Conservation (phyloP, 306 rosid species). For the Citrullus amarus region DNA sequence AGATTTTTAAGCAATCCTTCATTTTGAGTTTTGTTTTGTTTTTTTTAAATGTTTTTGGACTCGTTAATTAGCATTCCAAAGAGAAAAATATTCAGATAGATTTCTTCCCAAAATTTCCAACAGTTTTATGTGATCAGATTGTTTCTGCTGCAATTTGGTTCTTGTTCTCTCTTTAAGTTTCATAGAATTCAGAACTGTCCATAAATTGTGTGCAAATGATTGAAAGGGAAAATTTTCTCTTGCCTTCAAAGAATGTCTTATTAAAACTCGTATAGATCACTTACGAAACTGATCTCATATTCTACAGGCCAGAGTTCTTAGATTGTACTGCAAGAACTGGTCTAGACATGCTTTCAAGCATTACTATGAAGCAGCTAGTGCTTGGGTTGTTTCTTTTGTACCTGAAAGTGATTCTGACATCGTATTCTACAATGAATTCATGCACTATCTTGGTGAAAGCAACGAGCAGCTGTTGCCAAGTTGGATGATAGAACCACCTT, state of each 20-base stretch:
- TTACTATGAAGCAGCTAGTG: conserved; percentile 86
- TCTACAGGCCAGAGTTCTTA: conserved; percentile 78
- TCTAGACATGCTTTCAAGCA: conserved; percentile 94
- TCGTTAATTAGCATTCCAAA: neutral
- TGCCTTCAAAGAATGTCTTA: neutral
- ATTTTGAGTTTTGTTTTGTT: neutral
- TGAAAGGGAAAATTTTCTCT: neutral
- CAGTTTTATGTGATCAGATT: neutral
- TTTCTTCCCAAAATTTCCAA: neutral
- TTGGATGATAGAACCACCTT: conserved; percentile 80
- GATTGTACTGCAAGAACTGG: conserved; percentile 98
- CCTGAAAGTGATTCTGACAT: conserved; percentile 89
- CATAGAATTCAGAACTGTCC: neutral
- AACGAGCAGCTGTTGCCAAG: conserved; percentile 88
- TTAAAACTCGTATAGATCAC: neutral
- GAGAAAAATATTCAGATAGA: neutral
- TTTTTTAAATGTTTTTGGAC: neutral
- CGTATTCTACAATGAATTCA: conserved; percentile 75
- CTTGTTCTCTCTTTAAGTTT: neutral
- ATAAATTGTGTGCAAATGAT: neutral
- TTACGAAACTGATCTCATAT: neutral
- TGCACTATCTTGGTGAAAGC: conserved; percentile 90
- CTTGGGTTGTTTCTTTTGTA: conserved; percentile 95
- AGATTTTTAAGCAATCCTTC: neutral
- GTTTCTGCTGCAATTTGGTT: neutral